A percentile compares a stretch with the other conserved stretches of the same genome.
Conservation (phyloP, 192 early-diverging fungal genomes). For the Tieghemiomyces parasiticus region DNA sequence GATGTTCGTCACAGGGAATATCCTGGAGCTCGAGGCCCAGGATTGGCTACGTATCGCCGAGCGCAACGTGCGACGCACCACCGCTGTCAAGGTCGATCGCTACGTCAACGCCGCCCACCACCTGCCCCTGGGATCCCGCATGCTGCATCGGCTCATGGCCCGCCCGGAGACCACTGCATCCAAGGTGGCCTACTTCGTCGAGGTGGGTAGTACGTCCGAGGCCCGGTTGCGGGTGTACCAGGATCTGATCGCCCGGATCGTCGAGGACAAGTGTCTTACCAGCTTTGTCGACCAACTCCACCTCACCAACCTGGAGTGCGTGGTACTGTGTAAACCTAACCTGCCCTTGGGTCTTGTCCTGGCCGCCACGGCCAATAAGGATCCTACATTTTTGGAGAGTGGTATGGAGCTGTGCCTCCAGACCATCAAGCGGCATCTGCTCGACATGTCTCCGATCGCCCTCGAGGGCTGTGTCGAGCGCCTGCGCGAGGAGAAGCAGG, state of each 20-base stretch:
- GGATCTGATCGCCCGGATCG: background rate
- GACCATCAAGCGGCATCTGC: background rate
- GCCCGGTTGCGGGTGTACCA: conserved; percentile 8
- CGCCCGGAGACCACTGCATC: background rate
- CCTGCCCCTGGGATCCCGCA: background rate
- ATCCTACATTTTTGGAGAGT: background rate
- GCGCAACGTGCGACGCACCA: background rate
- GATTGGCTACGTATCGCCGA: conserved; percentile 1
- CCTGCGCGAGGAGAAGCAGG: background rate
- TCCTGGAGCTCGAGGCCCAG: background rate
- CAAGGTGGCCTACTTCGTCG: conserved; percentile 7
- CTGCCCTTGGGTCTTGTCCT: background rate
- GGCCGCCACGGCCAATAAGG: background rate
- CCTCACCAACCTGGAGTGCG: background rate
- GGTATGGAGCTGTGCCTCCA: conserved; percentile 11
- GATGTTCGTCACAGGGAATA: conserved; percentile 1
- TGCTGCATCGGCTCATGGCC: background rate
- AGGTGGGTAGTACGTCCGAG: background rate
- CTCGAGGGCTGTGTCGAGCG: background rate
- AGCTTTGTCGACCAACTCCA: background rate
- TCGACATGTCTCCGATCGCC: background rate
- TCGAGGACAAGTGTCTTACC: conserved; percentile 6
- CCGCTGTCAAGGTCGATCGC: conserved; percentile 1
- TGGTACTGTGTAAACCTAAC: conserved; percentile 1
- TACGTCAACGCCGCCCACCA: background rate